Conservation (phyloP, 805 yeast genomes). For the Deakozyma indianensis region DNA sequence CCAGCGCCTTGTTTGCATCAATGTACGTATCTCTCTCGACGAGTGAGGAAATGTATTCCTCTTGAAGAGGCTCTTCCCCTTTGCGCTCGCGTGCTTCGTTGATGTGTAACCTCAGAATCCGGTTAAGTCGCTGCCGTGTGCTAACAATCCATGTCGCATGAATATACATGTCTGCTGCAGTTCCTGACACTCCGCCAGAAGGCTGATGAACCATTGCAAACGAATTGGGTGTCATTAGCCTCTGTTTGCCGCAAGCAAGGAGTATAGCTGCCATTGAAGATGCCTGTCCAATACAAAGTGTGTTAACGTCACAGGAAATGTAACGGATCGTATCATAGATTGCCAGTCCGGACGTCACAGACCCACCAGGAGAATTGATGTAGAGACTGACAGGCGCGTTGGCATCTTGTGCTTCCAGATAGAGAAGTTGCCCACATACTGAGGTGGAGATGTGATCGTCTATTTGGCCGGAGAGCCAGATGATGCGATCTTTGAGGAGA, state of each 20-base stretch:
- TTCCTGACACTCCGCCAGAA: constrained; percentile 16
- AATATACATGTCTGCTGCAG: constrained; percentile 18
- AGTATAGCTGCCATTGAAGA: constrained; percentile 18
- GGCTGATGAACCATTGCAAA: constrained; percentile 19
- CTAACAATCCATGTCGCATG: constrained; percentile 17
- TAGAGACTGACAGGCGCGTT: constrained; percentile 14
- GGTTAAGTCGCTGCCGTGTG: constrained; percentile 12
- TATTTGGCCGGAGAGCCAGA: constrained; percentile 9
- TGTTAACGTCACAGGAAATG: constrained; percentile 15
- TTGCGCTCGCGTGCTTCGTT: constrained; percentile 4
- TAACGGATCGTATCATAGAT: constrained; percentile 19
- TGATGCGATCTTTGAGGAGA: constrained; percentile 8
- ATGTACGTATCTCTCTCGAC: background rate
- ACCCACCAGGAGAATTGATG: constrained; percentile 19
- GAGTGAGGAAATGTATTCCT: background rate
- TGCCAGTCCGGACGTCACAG: constrained; percentile 16
- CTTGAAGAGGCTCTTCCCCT: background rate
- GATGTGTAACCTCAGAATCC: constrained; percentile 14
- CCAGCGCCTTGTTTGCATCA: background rate
- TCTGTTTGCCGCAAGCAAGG: constrained; percentile 12
- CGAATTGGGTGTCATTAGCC: constrained; percentile 16
- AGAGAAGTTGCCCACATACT: constrained; percentile 11
- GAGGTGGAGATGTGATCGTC: constrained; percentile 10
- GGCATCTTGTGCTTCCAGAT: constrained; percentile 14
- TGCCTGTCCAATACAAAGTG: constrained; percentile 18